These are phyloP conservation scores for Lipomyces spencermartinsiae DNA, from an alignment of 805 yeast species.

Conservation along the genomic window DNA sequence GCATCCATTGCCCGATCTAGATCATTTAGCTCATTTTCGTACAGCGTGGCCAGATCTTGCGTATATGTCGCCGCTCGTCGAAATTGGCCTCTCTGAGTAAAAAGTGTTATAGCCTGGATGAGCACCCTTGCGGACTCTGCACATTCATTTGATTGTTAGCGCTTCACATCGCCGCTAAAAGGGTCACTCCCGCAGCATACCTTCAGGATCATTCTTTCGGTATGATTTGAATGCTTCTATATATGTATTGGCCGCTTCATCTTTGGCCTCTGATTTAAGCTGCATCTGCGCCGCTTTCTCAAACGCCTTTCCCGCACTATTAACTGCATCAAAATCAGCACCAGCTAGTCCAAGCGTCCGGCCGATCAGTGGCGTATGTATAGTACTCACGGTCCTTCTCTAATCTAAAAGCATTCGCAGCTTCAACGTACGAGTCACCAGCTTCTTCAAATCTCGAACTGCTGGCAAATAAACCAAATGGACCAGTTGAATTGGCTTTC, in stretches of 20 bases:
- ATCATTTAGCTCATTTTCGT: slow-evolving; percentile 77
- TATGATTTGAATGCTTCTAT: slow-evolving; percentile 91
- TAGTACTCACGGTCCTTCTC: slow-evolving; percentile 59
- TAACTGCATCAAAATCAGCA: slow-evolving; percentile 43
- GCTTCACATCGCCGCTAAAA: background rate
- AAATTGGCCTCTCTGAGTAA: slow-evolving; percentile 90
- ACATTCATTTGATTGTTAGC: background rate
- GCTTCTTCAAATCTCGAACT: slow-evolving; percentile 81
- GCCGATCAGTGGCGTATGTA: background rate
- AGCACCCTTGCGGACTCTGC: slow-evolving; percentile 76
- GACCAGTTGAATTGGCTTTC: slow-evolving; percentile 69
- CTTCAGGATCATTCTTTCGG: slow-evolving; percentile 69
- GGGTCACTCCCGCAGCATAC: slow-evolving; percentile 19
- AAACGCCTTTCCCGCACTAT: slow-evolving; percentile 81
- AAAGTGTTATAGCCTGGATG: slow-evolving; percentile 77
- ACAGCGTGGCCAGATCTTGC: slow-evolving; percentile 85
- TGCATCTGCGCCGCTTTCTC: slow-evolving; percentile 86
- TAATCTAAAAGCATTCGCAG: slow-evolving; percentile 87
- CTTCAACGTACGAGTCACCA: slow-evolving; percentile 85
- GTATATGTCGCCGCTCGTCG: slow-evolving; percentile 95
- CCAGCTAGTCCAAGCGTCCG: background rate
- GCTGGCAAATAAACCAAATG: slow-evolving; percentile 55
- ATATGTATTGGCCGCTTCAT: slow-evolving; percentile 88
- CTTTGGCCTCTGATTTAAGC: slow-evolving; percentile 72
- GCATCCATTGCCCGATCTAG: slow-evolving; percentile 70